Conservation (phyloP, 2,329 filamentous ascomycete species). For the Epicoccum sorghinum region DNA sequence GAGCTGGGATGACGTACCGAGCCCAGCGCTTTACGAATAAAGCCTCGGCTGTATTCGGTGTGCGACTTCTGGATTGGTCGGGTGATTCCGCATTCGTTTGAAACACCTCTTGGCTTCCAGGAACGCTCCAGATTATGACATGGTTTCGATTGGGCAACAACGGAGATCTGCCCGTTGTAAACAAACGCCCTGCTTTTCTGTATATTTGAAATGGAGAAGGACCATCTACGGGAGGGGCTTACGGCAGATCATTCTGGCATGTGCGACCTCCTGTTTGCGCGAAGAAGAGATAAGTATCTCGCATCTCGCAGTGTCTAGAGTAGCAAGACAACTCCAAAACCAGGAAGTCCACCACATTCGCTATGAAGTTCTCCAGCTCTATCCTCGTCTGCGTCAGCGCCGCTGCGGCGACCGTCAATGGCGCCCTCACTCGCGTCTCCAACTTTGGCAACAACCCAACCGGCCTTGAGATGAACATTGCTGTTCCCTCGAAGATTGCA, state of each 20-base stretch:
- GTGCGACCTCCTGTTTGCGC: not conserved
- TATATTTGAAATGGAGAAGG: not conserved
- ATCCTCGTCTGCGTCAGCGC: conserved; percentile 3
- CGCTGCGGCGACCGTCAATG: conserved; percentile 17
- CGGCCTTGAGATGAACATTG: conserved; percentile 60
- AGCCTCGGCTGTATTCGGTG: conserved; percentile 1
- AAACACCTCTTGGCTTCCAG: not conserved
- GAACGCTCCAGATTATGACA: not conserved
- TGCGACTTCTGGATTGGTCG: not conserved
- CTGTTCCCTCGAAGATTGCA: conserved; percentile 52
- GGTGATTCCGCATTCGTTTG: not conserved
- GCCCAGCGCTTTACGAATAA: not conserved
- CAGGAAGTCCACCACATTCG: not conserved
- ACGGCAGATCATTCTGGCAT: not conserved
- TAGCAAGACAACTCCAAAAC: not conserved
- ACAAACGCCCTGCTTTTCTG: not conserved
- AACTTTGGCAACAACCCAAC: conserved; percentile 52
- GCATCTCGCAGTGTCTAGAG: not conserved
- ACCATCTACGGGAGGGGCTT: not conserved
- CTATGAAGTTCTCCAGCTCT: conserved; percentile 15
- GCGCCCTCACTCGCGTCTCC: conserved; percentile 43
- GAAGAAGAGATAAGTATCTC: not conserved
- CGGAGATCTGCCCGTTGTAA: not conserved
- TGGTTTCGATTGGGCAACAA: not conserved
- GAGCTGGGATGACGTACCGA: not conserved